phyloP scores from a whole-genome alignment of 2,329 filamentous ascomycete species.

The Aspergillus carbonarius region DNA sequence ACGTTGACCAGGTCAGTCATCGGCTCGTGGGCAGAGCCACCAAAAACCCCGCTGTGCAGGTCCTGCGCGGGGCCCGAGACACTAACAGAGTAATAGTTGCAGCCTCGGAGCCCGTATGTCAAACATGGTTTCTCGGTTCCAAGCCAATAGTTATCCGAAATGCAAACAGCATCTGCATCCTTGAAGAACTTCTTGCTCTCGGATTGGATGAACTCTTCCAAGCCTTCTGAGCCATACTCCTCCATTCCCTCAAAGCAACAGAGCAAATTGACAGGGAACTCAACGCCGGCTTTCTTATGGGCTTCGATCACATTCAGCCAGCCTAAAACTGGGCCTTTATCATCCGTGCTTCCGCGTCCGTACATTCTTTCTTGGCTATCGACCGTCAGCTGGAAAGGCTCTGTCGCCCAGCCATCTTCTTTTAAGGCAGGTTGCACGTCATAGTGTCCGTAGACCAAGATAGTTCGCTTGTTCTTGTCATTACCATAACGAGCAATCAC shows the following conservation, averaged over 20 bases:
- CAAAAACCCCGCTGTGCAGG: constrained; percentile 95
- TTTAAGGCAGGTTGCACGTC: constrained; percentile 94
- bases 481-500: constrained; percentile 89
- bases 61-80: constrained; percentile 89
- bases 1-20: constrained; percentile 93
- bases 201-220: constrained; percentile 88
- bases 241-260: constrained; percentile 99
- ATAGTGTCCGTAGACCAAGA: constrained; percentile 97
- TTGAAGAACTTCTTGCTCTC: constrained; percentile 95
- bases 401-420: constrained; percentile 92
- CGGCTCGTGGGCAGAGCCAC: constrained; percentile 92
- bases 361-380: constrained; percentile 95
- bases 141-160: constrained; percentile 99
- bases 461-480: constrained; percentile 89
- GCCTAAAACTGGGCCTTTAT: constrained; percentile 95
- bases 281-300: constrained; percentile 89
- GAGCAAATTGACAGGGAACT: constrained; percentile 94
- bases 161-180: constrained; percentile 93
- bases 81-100: constrained; percentile 96
- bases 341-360: constrained; percentile 91
- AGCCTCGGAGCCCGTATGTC: constrained; percentile 93
- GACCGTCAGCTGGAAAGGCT: constrained; percentile 85
- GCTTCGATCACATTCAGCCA: constrained; percentile 99
- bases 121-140: constrained; percentile 97
- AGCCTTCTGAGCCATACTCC: constrained; percentile 93